Conservation (phyloP, 1,284 basidiomycete species). For the Vanrija sp. region DNA sequence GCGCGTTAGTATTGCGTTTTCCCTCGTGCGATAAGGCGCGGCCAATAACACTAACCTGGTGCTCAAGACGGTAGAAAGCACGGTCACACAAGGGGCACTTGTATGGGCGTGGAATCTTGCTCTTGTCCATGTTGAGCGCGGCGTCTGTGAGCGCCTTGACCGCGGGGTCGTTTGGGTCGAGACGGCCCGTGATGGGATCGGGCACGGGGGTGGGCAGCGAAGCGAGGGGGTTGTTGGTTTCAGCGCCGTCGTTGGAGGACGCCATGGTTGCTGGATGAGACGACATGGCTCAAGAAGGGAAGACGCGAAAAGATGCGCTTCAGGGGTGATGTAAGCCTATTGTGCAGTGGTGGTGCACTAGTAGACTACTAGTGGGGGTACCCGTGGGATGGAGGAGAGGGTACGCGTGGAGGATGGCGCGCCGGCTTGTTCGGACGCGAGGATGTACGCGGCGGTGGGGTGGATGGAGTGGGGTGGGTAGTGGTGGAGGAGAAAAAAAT, state of each 20-base stretch:
- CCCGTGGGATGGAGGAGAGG: no score
- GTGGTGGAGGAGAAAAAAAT: no score
- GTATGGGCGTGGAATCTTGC: constrained; percentile 71
- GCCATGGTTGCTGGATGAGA: constrained; percentile 10
- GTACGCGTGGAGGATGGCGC: no score
- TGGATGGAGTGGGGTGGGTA: no score
- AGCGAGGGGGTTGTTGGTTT: constrained; percentile 16
- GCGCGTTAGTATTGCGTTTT: neutral
- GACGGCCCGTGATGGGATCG: constrained; percentile 49
- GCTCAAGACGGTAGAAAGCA: constrained; percentile 85
- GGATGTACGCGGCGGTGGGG: no score
- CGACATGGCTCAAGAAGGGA: constrained; percentile 1
- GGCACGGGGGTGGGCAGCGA: constrained; percentile 30
- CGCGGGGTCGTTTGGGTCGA: constrained; percentile 51
- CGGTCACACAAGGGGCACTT: constrained; percentile 91
- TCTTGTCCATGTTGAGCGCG: constrained; percentile 52
- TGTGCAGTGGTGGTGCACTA: no score
- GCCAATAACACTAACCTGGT: constrained; percentile 62
- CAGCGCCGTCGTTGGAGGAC: constrained; percentile 8
- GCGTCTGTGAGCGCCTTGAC: constrained; percentile 50
- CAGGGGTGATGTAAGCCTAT: no score
- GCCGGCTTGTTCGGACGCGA: no score
- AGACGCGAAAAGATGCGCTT: no score
- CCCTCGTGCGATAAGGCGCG: neutral
- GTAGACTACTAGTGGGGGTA: no score